Evolutionary conservation across 1,139 yeast genomes (phyloP), one percentile per base, ranked within the genome.

Genomic region (Magnusiomyces sp.): DNA sequence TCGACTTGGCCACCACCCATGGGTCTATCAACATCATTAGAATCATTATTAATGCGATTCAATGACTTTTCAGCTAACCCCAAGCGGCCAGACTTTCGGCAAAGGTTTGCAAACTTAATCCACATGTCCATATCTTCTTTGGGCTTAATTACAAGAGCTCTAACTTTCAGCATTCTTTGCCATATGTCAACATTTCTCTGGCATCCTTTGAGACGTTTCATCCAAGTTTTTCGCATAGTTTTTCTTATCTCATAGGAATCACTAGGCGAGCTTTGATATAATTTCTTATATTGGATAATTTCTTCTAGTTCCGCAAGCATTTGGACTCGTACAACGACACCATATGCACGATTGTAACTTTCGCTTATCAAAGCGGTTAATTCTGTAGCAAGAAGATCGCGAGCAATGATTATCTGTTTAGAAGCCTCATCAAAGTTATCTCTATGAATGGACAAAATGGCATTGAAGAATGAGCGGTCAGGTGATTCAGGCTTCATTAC

Each of bases 121-220:
- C 97, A 89, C 80, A 90, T 88, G 54, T 88, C 94, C 95, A 90
- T 86, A 64, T 94, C 97, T 61, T 92, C 95, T 59, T 90, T 87
- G 1, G 98, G 99, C 56, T 85, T 85, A 42, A 92, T 87, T 14
- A 94, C 97, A 51, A 94, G 73, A 0, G 97, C 94, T 51, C 98
- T 76, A 1, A 92, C 96, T 64, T 90, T 87, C 54, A 94, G 75
- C 82, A 92, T 83, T 62, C 97, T 76, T 66, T 92, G 97, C 98
- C 99, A 94, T 23, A 90, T 90, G 68, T 94, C 99, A 46, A 92
- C 97, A 68, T 92, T 92, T 60, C 95, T 77, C 68, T 92, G 98
- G 63, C 97, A 89, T 1, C 98, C 97, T 53, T 88, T 71, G 49
- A 94, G 71, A 60, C 99, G 77, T 47, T 87, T 85, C 64, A 87